Conservation (phyloP, 441 rosid species). For the Croton laevigatus region DNA sequence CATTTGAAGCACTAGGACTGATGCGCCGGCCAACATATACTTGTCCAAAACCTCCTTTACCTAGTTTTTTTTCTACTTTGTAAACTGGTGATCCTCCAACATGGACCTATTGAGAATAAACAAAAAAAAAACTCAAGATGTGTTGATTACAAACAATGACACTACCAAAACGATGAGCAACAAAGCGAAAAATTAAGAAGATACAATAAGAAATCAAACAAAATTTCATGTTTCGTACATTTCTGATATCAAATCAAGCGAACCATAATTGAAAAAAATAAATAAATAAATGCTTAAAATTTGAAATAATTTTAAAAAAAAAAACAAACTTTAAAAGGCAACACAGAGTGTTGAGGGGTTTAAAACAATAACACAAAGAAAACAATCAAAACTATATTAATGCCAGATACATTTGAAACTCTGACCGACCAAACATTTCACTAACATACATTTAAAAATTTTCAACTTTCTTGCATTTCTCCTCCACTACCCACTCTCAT, state of each 20-base stretch:
- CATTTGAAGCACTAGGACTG: slow-evolving; percentile 37
- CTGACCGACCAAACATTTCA: background rate
- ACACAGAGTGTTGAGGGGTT: background rate
- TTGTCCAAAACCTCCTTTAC: slow-evolving; percentile 85
- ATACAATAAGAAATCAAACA: background rate
- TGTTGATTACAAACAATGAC: slow-evolving; percentile 1
- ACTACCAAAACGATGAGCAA: background rate
- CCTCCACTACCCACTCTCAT: background rate
- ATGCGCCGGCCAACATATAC: slow-evolving; percentile 69
- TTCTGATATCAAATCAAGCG: background rate
- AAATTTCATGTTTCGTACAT: background rate
- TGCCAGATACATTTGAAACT: background rate
- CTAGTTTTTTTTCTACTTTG: slow-evolving; percentile 58
- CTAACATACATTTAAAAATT: background rate
- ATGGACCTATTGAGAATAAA: slow-evolving; percentile 40
- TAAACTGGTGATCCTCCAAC: slow-evolving; percentile 67
- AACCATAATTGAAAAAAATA: background rate
- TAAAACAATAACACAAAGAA: background rate
- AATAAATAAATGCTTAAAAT: background rate
- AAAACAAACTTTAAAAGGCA: background rate
- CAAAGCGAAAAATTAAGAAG: background rate
- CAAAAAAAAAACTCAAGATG: slow-evolving; percentile 8
- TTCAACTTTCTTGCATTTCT: background rate
- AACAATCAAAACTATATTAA: background rate
- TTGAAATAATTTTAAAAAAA: background rate